phyloP scores from a whole-genome alignment of 148 eudicot species.

The Euryodendron excelsum region DNA sequence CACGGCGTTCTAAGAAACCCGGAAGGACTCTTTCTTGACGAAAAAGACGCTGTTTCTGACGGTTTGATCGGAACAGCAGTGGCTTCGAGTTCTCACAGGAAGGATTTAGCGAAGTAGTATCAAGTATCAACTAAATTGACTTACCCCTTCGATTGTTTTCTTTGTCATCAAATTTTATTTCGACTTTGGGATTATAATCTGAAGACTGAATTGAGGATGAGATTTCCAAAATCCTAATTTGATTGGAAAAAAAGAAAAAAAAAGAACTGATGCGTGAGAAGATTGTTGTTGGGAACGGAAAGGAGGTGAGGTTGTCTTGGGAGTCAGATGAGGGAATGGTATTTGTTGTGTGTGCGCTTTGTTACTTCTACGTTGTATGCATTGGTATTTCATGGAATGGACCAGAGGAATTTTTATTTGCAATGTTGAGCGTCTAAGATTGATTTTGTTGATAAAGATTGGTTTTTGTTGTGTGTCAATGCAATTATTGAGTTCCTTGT shows the following conservation, averaged over 20 bases:
- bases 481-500: background rate
- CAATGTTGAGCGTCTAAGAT: no score
- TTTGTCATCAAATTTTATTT: background rate
- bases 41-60: slow-evolving; percentile 30
- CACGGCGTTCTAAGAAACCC: slow-evolving; percentile 35
- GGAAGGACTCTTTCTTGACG: slow-evolving; percentile 36
- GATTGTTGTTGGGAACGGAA: no score
- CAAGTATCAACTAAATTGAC: background rate
- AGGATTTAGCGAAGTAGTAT: slow-evolving; percentile 1
- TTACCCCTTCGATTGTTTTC: background rate
- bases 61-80: slow-evolving; percentile 24
- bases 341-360: background rate
- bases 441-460: background rate
- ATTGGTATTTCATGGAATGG: no score
- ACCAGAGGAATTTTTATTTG: no score
- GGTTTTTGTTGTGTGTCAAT: slow-evolving; percentile 4
- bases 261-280: no score
- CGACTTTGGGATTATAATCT: background rate
- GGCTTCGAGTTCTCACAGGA: background rate
- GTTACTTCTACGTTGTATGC: background rate
- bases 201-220: background rate
- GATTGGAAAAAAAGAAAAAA: no score
- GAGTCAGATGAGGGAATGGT: background rate
- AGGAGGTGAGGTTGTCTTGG: no score
- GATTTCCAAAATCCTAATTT: background rate